Evolutionary conservation across 75 land plant species (phyloP).

Genomic region (Selaginella moellendorffii): DNA sequence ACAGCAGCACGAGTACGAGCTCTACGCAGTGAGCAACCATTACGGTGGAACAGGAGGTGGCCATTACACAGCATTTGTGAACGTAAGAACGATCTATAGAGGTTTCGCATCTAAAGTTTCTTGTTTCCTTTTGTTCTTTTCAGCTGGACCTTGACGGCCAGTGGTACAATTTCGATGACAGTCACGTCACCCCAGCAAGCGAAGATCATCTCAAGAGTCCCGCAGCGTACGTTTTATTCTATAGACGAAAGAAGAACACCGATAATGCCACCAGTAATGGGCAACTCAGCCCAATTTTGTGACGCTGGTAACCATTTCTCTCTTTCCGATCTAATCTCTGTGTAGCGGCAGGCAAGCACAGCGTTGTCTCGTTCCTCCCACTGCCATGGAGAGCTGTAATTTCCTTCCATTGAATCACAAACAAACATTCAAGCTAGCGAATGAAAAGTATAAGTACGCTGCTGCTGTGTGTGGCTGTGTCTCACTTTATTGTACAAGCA

Average conservation of each 20-base stretch:
- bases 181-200: background rate
- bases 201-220: background rate
- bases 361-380: too few relatives aligned
- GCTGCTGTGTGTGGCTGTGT: too few relatives aligned
- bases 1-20: background rate
- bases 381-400: too few relatives aligned
- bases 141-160: background rate
- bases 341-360: too few relatives aligned
- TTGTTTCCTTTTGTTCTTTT: background rate
- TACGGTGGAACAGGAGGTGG: constrained; percentile 5
- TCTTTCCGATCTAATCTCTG: too few relatives aligned
- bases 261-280: background rate
- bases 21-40: constrained; percentile 3
- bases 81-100: background rate
- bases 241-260: background rate
- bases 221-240: constrained; percentile 5
- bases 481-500: too few relatives aligned
- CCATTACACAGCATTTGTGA: constrained; percentile 6
- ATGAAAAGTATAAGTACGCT: too few relatives aligned
- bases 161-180: constrained; percentile 4
- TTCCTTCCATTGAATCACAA: too few relatives aligned
- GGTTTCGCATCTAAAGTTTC: background rate
- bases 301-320: too few relatives aligned
- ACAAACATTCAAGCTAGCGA: too few relatives aligned
- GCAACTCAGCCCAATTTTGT: background rate